A percentile compares a stretch with the other conserved stretches of the same genome.
Conservation (phyloP, 306 rosid species). For the Citrullus amarus region DNA sequence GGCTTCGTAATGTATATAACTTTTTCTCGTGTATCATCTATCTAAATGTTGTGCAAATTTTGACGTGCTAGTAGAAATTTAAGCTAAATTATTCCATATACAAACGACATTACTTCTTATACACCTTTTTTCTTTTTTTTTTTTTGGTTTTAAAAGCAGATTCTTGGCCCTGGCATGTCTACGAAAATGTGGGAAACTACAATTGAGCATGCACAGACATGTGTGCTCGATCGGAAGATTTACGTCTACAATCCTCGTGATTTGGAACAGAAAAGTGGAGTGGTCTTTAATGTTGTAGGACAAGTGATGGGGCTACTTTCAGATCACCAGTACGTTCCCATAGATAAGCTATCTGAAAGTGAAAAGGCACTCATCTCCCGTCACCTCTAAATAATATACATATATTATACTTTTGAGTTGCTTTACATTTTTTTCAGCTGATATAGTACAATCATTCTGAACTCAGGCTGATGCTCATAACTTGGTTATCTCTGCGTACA, state of each 20-base stretch:
- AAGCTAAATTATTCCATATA: background rate
- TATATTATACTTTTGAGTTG: conserved; percentile 9
- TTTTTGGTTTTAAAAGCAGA: conserved; percentile 34
- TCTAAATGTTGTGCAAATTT: conserved; percentile 2
- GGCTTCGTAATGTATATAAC: conserved; percentile 66
- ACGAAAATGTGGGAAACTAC: conserved; percentile 99
- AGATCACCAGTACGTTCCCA: conserved; percentile 47
- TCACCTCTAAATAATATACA: conserved; percentile 1
- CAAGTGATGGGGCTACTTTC: conserved; percentile 61
- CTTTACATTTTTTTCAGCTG: conserved; percentile 1
- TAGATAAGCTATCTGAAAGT: conserved; percentile 65
- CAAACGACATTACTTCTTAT: background rate
- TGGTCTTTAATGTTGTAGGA: conserved; percentile 81
- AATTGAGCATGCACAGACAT: conserved; percentile 86
- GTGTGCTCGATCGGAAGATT: conserved; percentile 41
- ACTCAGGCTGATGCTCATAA: conserved; percentile 60
- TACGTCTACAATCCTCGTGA: conserved; percentile 32
- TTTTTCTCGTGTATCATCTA: background rate
- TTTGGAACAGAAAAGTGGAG: conserved; percentile 53
- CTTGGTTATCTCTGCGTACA: conserved; percentile 50
- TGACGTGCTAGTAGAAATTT: background rate
- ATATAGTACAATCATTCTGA: conserved; percentile 10
- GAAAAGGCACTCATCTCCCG: conserved; percentile 55
- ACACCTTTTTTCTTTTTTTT: background rate
- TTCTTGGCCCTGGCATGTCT: conserved; percentile 94